Evolutionary conservation across 257 asterid genomes (phyloP), one percentile per base, ranked within the genome.

Genomic region (Solanum virginianum): DNA sequence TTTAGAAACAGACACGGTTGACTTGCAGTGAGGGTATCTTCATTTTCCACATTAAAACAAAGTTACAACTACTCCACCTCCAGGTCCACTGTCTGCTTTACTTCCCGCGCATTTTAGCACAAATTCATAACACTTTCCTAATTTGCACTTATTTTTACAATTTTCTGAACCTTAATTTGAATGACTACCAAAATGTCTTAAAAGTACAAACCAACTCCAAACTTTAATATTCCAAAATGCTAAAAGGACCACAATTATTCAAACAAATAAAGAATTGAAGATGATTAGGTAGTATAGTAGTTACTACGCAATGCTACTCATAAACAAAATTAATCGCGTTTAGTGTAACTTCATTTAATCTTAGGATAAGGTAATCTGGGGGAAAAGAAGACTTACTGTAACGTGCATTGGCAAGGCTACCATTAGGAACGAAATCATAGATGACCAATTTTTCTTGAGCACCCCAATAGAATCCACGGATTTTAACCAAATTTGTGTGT

Each of bases 381-480:
- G 29, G 8, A 75, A 80, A 70, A 80, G 85, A 36, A 71, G 62
- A 92, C 98, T 95, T 89, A 97, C 99, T 92, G 94, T 89, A 86
- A 86, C 98, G 98, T 1, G 95, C 95, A 83, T 89, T 93, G 45
- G 99, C 96, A n/a, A 97, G 95, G 91, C 98, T 97, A 8, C 95
- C 97, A 81, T 97, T 95, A 6, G 99, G 98, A 51, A 94, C 98
- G 39, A 95, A 97, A 80, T 97, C 99, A 18, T 97, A 97, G 89
- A 97, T 95, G 84, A 97, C 92, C 80, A 97, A 92, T 86, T 97
- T 97, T 90, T 97, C 99, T 20, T 97, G 98, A 1, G 89, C 77
- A 4, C 98, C 99, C 99, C 99, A 97, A 4, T 91, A 97, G 91
- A 97, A 97, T 5, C 99, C 99, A 32, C 97, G 94, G 47, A 97